phyloP scores from a whole-genome alignment of 2,329 filamentous ascomycete species.

The Aspergillus fumigatus region DNA sequence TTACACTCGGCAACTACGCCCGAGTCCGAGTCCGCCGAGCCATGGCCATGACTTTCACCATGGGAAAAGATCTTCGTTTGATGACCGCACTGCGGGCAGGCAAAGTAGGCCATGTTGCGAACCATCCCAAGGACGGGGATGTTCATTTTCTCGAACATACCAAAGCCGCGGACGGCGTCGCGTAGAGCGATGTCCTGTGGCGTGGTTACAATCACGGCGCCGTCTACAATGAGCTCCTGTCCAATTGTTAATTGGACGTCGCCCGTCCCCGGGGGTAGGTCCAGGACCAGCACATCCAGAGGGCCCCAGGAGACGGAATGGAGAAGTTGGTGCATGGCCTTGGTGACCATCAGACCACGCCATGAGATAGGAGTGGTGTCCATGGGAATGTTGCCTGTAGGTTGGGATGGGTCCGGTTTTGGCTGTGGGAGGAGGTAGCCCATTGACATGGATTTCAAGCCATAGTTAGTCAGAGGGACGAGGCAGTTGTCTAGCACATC shows the following conservation, averaged over 20 bases:
- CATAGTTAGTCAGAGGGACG: conserved; percentile 86
- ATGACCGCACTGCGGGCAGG: conserved; percentile 71
- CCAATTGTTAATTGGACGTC: conserved; percentile 97
- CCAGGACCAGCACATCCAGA: conserved; percentile 81
- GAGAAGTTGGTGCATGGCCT: conserved; percentile 89
- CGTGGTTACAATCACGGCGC: conserved; percentile 80
- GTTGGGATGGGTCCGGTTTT: conserved; percentile 19
- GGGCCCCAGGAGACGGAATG: conserved; percentile 93
- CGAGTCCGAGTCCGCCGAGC: conserved; percentile 50
- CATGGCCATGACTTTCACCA: conserved; percentile 20
- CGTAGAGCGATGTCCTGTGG: conserved; percentile 90
- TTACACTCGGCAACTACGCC: conserved; percentile 65
- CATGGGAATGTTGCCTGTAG: conserved; percentile 30
- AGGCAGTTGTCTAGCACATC: conserved; percentile 50
- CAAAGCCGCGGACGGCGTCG: conserved; percentile 85
- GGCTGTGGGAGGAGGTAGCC: conserved; percentile 68
- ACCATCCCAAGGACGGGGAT: conserved; percentile 78
- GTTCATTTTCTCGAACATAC: conserved; percentile 84
- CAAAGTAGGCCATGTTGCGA: conserved; percentile 85
- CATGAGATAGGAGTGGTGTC: conserved; percentile 75
- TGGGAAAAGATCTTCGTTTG: conserved; percentile 70
- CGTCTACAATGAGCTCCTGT: conserved; percentile 86
- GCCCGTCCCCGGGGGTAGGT: conserved; percentile 89
- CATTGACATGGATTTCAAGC: conserved; percentile 98
- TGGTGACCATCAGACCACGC: conserved; percentile 97